A percentile compares a stretch with the other conserved stretches of the same genome.
phyloP scores from a whole-genome alignment of 345 rosid genomes.

The Psidium guajava region DNA sequence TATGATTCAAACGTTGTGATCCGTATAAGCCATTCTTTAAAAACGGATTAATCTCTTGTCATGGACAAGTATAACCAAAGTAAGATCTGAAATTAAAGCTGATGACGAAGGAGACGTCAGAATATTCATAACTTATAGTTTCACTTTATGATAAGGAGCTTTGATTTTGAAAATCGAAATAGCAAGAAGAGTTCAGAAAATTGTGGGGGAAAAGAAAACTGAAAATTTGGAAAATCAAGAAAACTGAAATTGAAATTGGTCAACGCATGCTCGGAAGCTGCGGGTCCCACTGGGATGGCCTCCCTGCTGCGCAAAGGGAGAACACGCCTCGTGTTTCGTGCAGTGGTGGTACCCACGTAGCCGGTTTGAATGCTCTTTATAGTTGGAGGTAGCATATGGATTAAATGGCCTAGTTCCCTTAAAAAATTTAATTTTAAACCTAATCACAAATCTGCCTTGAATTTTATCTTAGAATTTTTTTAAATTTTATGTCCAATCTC shows the following conservation, averaged over 20 bases:
- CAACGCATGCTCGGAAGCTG: not conserved
- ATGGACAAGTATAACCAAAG: not conserved
- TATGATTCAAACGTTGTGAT: no score
- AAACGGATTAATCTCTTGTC: no score
- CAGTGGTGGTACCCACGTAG: conserved; percentile 8
- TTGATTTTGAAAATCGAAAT: not conserved
- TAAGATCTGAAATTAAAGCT: not conserved
- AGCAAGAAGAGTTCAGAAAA: not conserved
- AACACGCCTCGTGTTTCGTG: conserved; percentile 12
- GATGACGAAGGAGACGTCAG: not conserved
- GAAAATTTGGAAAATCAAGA: not conserved
- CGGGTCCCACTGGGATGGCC: not conserved
- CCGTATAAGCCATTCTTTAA: no score
- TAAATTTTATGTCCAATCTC: no score
- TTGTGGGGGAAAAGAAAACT: not conserved
- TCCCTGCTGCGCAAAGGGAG: not conserved
- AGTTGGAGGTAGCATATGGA: not conserved
- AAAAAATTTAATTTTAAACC: no score
- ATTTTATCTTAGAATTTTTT: no score
- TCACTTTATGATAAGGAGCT: not conserved
- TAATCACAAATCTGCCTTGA: no score
- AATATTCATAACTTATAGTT: not conserved
- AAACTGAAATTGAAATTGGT: not conserved
- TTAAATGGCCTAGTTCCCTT: not conserved
- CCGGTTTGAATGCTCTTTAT: not conserved